Evolutionary conservation across 75 land plant species (phyloP).

Genomic region (Larix kaempferi): DNA sequence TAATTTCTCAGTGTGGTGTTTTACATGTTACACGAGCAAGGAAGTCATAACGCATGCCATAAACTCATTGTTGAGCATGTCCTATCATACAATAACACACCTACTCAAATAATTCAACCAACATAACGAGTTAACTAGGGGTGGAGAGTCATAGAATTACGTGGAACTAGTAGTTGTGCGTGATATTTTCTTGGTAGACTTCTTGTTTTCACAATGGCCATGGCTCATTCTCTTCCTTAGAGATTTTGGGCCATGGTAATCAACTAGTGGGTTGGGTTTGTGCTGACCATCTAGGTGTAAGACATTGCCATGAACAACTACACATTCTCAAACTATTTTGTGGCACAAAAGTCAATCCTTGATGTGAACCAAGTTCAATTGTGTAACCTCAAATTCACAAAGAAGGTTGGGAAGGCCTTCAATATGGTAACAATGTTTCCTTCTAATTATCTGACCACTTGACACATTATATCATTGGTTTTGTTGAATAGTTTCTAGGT

Average conservation of each 20-base stretch:
- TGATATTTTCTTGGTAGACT: too few relatives aligned
- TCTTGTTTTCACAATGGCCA: too few relatives aligned
- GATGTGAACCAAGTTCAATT: conserved; percentile 71
- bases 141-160: too few relatives aligned
- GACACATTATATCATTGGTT: conserved; percentile 69
- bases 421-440: conserved; percentile 71
- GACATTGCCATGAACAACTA: conserved; percentile 92
- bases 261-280: conserved; percentile 81
- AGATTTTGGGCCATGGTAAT: background rate
- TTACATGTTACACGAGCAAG: too few relatives aligned
- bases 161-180: too few relatives aligned
- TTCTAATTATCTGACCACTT: conserved; percentile 63
- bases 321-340: conserved; percentile 90
- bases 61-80: too few relatives aligned
- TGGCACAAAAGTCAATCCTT: conserved; percentile 70
- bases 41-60: too few relatives aligned
- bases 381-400: conserved; percentile 81
- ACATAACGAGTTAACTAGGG: too few relatives aligned
- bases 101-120: too few relatives aligned
- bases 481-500: conserved; percentile 50
- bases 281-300: conserved; percentile 92
- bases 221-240: too few relatives aligned
- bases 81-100: too few relatives aligned
- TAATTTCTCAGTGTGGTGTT: too few relatives aligned
- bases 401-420: conserved; percentile 85